Percentiles rank a stretch among this genome's conserved stretches.
phyloP scores from a whole-genome alignment of 768 basidiomycete species.

The Hebeloma cylindrosporum region DNA sequence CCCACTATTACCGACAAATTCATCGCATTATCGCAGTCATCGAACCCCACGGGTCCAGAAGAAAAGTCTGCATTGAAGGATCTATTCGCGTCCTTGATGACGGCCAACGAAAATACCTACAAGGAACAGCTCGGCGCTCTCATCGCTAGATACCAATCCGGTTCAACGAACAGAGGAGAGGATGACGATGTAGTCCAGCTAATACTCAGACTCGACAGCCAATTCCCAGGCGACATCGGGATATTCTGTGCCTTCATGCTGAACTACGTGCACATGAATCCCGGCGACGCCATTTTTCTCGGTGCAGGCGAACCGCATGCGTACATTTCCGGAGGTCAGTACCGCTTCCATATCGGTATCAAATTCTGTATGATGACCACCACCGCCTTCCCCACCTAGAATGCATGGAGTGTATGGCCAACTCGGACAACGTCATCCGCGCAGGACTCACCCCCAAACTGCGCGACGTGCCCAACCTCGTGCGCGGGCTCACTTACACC shows the following conservation, averaged over 20 bases:
- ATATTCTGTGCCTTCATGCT: constrained; percentile 87
- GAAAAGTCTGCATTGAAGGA: constrained; percentile 67
- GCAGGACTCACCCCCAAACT: constrained; percentile 97
- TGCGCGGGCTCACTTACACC: constrained; percentile 83
- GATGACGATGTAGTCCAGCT: constrained; percentile 55
- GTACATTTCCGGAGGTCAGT: constrained; percentile 86
- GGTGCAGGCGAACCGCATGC: constrained; percentile 97
- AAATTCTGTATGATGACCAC: too few species aligned
- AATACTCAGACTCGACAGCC: constrained; percentile 57
- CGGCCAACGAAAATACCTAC: constrained; percentile 55
- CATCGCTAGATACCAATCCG: constrained; percentile 58
- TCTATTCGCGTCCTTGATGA: constrained; percentile 86
- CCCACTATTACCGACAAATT: constrained; percentile 52
- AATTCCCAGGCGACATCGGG: constrained; percentile 94
- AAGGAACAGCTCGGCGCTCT: constrained; percentile 56
- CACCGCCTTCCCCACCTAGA: constrained; percentile 48
- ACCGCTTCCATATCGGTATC: too few species aligned
- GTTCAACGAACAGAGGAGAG: constrained; percentile 38
- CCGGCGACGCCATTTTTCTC: constrained; percentile 92
- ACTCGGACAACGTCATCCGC: constrained; percentile 98
- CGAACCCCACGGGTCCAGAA: constrained; percentile 41
- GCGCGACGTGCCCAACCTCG: constrained; percentile 89
- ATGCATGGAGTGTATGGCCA: constrained; percentile 99
- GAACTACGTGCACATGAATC: constrained; percentile 76
- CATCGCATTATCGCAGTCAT: constrained; percentile 41